Base-by-base conservation (phyloP, 148 eudicot species). In the Cornus controversa region DNA sequence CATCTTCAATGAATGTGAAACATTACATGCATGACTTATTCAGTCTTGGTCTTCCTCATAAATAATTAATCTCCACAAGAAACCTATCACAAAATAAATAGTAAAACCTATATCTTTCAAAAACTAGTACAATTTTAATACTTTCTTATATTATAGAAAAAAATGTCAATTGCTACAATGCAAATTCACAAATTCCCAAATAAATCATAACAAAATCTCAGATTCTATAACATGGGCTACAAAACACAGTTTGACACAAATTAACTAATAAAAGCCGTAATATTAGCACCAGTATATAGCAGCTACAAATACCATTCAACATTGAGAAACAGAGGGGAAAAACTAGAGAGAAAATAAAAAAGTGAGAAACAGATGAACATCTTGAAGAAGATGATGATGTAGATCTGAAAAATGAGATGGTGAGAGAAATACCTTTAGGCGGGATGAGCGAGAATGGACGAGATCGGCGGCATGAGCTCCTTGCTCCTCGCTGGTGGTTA, bases 301-400 rank as follows among this genome's bases (percentile, higher is more conserved):
- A 34, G 36, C 77, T 74, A 24, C 36, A 40, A 31, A 74, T 73
- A 73, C 76, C 50, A 57, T 37, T 31, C 29, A 67, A 67, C 63
- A 64, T 25, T 18, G 58, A n/a, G n/a, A n/a, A n/a, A n/a, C n/a
- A n/a, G n/a, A n/a, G n/a, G n/a, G n/a, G n/a, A n/a, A n/a, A n/a
- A n/a, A n/a, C n/a, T n/a, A n/a, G n/a, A n/a, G n/a, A n/a, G n/a
- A n/a, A n/a, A n/a, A n/a, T n/a, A n/a, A n/a, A n/a, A n/a, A n/a
- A n/a, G n/a, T n/a, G n/a, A n/a, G n/a, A n/a, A n/a, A n/a, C n/a
- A n/a, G n/a, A n/a, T n/a, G n/a, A n/a, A n/a, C n/a, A n/a, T n/a
- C n/a, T n/a, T n/a, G n/a, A n/a, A n/a, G n/a, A n/a, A n/a, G n/a
- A n/a, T n/a, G n/a, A n/a, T n/a, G n/a, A n/a, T n/a, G n/a, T n/a